Percentiles rank a stretch among this genome's conserved stretches.
Evolutionary conservation across 805 yeast species (phyloP).

Genomic region (Peterozyma toletana): DNA sequence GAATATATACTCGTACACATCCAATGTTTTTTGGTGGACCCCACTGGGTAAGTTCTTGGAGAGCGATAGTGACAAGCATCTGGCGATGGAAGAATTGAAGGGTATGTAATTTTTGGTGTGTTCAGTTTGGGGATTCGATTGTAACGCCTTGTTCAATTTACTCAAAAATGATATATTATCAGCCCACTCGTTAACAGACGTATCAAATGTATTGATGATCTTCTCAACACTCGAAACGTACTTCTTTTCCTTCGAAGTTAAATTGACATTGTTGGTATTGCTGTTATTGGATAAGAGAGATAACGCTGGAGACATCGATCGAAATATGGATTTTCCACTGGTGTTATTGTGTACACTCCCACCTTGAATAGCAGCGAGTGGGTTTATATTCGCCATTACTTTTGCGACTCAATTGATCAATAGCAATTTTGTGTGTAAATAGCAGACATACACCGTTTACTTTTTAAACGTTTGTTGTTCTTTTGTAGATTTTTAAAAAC

Average conservation of each 20-base stretch:
- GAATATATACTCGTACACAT: constrained; percentile 68
- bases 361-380: too few species aligned
- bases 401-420: too few species aligned
- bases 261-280: constrained; percentile 6
- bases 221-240: constrained; percentile 62
- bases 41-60: constrained; percentile 87
- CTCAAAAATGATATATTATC: constrained; percentile 90
- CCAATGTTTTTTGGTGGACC: constrained; percentile 84
- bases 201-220: constrained; percentile 67
- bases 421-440: too few species aligned
- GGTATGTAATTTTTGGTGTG: constrained; percentile 54
- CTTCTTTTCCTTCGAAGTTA: constrained; percentile 61
- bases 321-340: constrained; percentile 13
- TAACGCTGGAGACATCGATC: constrained; percentile 22
- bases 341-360: constrained; percentile 18
- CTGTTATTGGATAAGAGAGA: constrained; percentile 10
- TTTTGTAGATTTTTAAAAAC: too few species aligned
- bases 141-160: constrained; percentile 67
- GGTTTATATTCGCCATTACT: too few species aligned
- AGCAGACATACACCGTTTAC: too few species aligned
- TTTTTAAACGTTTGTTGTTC: too few species aligned
- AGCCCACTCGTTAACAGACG: constrained; percentile 89
- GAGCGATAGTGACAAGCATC: constrained; percentile 69
- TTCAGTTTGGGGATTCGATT: constrained; percentile 32
- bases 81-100: constrained; percentile 55